A percentile compares a stretch with the other conserved stretches of the same genome.
phyloP scores from a whole-genome alignment of 2,329 filamentous ascomycete genomes.

The Aspergillus versicolor region DNA sequence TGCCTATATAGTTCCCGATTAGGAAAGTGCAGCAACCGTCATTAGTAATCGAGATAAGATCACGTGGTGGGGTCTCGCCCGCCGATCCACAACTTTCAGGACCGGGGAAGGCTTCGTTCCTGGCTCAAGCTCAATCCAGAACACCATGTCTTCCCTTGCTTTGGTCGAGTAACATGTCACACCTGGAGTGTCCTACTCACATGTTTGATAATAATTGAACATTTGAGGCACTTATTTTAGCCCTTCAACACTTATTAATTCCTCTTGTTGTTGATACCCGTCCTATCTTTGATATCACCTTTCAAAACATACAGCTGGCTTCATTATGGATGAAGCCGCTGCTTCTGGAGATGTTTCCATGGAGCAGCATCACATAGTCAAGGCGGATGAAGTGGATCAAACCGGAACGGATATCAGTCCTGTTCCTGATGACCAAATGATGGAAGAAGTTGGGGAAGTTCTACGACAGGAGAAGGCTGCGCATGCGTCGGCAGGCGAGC shows the following conservation, averaged over 20 bases:
- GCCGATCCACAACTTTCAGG: conserved; percentile 8
- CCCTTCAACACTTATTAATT: neutral
- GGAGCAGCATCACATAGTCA: conserved; percentile 44
- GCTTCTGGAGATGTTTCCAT: conserved; percentile 23
- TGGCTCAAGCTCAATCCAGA: conserved; percentile 5
- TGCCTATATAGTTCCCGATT: neutral
- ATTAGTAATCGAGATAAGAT: conserved; percentile 2
- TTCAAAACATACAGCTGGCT: neutral
- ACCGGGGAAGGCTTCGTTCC: conserved; percentile 9
- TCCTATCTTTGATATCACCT: neutral
- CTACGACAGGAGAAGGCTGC: conserved; percentile 36
- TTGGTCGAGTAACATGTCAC: conserved; percentile 14
- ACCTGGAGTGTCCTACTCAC: neutral
- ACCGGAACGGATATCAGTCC: conserved; percentile 47
- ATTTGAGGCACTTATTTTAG: neutral
- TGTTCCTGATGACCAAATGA: conserved; percentile 44
- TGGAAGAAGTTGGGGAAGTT: conserved; percentile 41
- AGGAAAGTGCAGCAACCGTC: neutral
- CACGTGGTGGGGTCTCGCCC: conserved; percentile 17
- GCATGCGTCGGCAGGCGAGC: conserved; percentile 14
- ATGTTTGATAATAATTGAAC: neutral
- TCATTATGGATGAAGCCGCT: conserved; percentile 28
- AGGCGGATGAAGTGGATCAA: conserved; percentile 51
- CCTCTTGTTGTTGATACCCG: neutral
- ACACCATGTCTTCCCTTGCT: conserved; percentile 10